Evolutionary conservation across 108 stramenopile genomes (phyloP).

Genomic region (Cyclotella cryptica): DNA sequence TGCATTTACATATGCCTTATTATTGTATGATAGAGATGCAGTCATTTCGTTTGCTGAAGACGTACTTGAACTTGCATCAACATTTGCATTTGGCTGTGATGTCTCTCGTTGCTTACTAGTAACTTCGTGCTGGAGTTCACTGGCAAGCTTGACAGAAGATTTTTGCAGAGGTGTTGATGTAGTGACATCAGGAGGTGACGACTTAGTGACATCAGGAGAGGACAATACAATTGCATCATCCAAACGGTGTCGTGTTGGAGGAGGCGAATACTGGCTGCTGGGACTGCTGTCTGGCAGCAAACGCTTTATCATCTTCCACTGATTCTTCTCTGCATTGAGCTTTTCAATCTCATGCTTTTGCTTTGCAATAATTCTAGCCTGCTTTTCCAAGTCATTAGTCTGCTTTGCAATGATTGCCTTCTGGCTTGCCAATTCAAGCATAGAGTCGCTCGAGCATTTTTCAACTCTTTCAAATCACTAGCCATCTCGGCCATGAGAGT

Average conservation of each 20-base stretch:
- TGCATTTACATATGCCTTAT: neutral
- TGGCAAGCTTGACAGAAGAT: too few species aligned
- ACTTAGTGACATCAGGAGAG: too few species aligned
- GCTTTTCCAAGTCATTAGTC: neutral
- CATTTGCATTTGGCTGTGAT: neutral
- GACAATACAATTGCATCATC: too few species aligned
- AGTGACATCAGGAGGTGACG: too few species aligned
- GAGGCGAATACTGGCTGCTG: too few species aligned
- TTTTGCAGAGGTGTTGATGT: too few species aligned
- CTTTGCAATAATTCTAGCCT: neutral
- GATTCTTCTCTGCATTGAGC: neutral
- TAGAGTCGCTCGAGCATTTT: neutral
- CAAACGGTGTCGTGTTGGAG: too few species aligned
- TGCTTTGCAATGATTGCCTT: conserved; percentile 5
- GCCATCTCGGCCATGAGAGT: conserved; percentile 4
- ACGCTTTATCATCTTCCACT: too few species aligned
- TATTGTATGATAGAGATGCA: neutral
- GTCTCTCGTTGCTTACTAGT: too few species aligned
- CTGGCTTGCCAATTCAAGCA: conserved; percentile 7
- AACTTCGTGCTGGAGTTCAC: too few species aligned
- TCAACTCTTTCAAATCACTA: neutral
- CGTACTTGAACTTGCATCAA: conserved; percentile 3
- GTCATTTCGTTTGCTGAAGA: neutral
- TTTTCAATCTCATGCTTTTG: neutral
- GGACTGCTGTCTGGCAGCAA: too few species aligned